phyloP scores from a whole-genome alignment of 2,329 filamentous ascomycete genomes.

The Trichoderma sp. region DNA sequence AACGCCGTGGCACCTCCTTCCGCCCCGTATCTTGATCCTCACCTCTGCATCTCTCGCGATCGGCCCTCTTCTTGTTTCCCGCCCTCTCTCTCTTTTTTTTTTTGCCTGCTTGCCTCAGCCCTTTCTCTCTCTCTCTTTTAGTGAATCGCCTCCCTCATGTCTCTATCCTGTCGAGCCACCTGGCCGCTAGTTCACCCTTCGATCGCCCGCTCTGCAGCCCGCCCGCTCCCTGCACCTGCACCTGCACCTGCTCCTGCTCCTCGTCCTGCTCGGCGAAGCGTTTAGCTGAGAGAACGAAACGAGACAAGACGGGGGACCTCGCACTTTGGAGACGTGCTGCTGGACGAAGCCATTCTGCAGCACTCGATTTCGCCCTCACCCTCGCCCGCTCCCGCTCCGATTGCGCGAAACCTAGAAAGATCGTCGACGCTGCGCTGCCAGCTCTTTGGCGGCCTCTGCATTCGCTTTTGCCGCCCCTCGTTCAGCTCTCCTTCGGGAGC shows the following conservation, averaged over 20 bases:
- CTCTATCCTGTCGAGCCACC: conserved; percentile 24
- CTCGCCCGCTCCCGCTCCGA: conserved; percentile 2
- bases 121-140: neutral
- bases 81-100: conserved; percentile 1
- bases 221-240: conserved; percentile 3
- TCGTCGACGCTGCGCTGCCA: conserved; percentile 19
- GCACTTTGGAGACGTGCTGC: neutral
- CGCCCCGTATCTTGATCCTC: conserved; percentile 14
- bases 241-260: no score
- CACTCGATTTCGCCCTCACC: neutral
- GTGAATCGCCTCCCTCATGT: conserved; percentile 28
- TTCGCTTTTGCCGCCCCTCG: conserved; percentile 9
- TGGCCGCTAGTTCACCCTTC: conserved; percentile 26
- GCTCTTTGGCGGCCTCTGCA: neutral
- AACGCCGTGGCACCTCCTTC: conserved; percentile 27
- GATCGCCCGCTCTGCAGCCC: conserved; percentile 23
- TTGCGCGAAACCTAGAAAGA: conserved; percentile 8
- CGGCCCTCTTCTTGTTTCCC: no score
- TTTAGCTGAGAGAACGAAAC: neutral
- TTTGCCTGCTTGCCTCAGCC: neutral
- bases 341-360: neutral
- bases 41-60: neutral
- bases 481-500: conserved; percentile 9
- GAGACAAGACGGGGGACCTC: neutral
- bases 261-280: conserved; percentile 2